Evolutionary conservation across 306 rosid genomes (phyloP).

Genomic region (Rosa persica): DNA sequence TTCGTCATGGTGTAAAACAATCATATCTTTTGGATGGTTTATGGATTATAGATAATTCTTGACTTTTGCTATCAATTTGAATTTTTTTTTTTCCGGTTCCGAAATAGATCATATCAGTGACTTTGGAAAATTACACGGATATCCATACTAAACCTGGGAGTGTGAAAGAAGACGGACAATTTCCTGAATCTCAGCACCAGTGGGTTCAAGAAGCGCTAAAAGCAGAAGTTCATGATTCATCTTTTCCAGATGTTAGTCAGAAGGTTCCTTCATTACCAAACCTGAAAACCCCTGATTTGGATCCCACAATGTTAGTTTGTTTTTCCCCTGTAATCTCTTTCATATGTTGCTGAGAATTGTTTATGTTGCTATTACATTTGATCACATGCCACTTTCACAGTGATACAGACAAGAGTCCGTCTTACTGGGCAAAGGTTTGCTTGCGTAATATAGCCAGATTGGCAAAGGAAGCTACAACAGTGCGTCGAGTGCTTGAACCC

Average conservation of each 20-base stretch:
- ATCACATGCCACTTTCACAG: constrained; percentile 44
- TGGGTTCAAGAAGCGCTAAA: constrained; percentile 42
- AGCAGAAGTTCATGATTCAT: constrained; percentile 35
- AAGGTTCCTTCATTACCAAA: constrained; percentile 43
- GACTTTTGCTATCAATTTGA: constrained; percentile 21
- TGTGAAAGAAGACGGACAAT: constrained; percentile 40
- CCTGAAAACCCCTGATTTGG: constrained; percentile 41
- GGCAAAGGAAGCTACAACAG: constrained; percentile 80
- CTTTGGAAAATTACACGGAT: constrained; percentile 72
- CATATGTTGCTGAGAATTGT: constrained; percentile 19
- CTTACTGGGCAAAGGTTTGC: constrained; percentile 90
- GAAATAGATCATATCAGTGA: constrained; percentile 74
- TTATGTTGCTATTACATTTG: constrained; percentile 22
- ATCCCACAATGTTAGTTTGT: constrained; percentile 42
- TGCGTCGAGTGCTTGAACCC: constrained; percentile 86
- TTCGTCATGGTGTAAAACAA: constrained; percentile 1
- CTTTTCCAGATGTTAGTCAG: constrained; percentile 39
- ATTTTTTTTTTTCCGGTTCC: constrained; percentile 22
- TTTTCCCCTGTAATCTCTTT: constrained; percentile 9
- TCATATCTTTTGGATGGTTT: constrained; percentile 12
- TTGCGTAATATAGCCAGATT: constrained; percentile 70
- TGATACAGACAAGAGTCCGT: constrained; percentile 61
- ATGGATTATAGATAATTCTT: constrained; percentile 12
- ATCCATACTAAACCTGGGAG: constrained; percentile 34
- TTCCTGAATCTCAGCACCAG: constrained; percentile 44